Evolutionary conservation across 495 filamentous ascomycete species (phyloP), one percentile per base, ranked within the genome.

Genomic region (Daldinia bambusicola): DNA sequence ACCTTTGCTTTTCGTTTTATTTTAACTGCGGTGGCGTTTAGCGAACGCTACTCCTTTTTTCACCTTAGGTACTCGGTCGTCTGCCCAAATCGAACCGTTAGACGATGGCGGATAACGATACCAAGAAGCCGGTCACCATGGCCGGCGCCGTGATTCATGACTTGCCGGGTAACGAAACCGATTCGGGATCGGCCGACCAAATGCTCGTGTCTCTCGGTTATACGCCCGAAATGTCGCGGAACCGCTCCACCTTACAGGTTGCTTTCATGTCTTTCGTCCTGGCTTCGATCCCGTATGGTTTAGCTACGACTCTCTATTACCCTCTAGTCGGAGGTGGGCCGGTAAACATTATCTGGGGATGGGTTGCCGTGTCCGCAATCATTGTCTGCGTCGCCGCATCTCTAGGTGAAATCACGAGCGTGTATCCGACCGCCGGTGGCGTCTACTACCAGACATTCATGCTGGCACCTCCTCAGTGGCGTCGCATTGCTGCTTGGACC

Each of bases 291-390:
- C 90, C 90, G 14, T 92, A 89, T 69, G 90, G 90, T 45, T 83
- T 91, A 34, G 87, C 86, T 70, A 92, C 90, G 34, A 92, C 90
- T 58, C 77, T 92, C 43, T 90, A 87, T 80, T 90, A 91, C 71
- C 88, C 88, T 14, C 83, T 92, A 51, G 83, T 85, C 52, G 86
- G 87, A 71, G 89, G 90, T 57, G 87, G 89, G 32, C 85, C 88
- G 7, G 89, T 88, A 5, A 86, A 86, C 56, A 87, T 91, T 60
- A 85, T 92, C 75, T 92, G 89, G 89, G 84, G 85, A 51, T 87
- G 85, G 85, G 72, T 86, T 20, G 71, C 79, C 31, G 83, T 87
- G 37, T 82, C 77, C 16, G 69, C 82, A 36, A 86, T 87, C 66
- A 83, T 84, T 52, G 73, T 87, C 52, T 84, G 80, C 66, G 84